Conservation (phyloP, 2,329 filamentous ascomycete species). For the Talaromyces pinophilus region DNA sequence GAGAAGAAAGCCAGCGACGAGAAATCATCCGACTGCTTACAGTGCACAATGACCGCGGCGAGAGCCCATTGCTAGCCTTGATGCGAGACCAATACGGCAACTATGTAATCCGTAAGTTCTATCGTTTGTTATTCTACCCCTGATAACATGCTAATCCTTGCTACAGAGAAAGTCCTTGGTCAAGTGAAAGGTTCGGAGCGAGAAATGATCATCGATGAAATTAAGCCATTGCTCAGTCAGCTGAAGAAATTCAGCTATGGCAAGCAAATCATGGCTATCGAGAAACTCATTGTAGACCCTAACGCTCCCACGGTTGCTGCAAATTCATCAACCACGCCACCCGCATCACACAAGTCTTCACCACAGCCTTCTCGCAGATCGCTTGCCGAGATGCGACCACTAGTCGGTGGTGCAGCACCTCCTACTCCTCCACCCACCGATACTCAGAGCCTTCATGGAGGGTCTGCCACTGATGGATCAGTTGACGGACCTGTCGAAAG, state of each 20-base stretch:
- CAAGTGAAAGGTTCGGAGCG: conserved; percentile 63
- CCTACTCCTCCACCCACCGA: conserved; percentile 69
- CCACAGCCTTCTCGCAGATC: conserved; percentile 39
- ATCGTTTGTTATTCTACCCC: not conserved
- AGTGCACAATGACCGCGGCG: conserved; percentile 62
- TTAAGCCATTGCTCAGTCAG: conserved; percentile 62
- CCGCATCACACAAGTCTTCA: conserved; percentile 44
- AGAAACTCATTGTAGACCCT: conserved; percentile 54
- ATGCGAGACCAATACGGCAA: conserved; percentile 94
- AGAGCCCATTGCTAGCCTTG: conserved; percentile 69
- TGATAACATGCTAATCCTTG: conserved; percentile 27
- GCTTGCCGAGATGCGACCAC: conserved; percentile 45
- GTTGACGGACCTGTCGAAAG: conserved; percentile 46
- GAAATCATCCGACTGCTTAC: conserved; percentile 68
- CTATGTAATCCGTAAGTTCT: conserved; percentile 89
- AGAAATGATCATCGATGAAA: conserved; percentile 61
- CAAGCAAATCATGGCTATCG: conserved; percentile 67
- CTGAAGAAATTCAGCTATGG: conserved; percentile 66
- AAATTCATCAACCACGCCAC: conserved; percentile 41
- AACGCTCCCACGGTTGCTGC: conserved; percentile 33
- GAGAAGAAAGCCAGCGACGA: conserved; percentile 67
- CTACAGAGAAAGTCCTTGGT: conserved; percentile 74
- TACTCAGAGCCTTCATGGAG: conserved; percentile 56
- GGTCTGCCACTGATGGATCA: conserved; percentile 36
- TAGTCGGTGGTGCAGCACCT: conserved; percentile 56